Conservation (phyloP, 1,284 basidiomycete genomes). For the Ustilago shanxiensis region DNA sequence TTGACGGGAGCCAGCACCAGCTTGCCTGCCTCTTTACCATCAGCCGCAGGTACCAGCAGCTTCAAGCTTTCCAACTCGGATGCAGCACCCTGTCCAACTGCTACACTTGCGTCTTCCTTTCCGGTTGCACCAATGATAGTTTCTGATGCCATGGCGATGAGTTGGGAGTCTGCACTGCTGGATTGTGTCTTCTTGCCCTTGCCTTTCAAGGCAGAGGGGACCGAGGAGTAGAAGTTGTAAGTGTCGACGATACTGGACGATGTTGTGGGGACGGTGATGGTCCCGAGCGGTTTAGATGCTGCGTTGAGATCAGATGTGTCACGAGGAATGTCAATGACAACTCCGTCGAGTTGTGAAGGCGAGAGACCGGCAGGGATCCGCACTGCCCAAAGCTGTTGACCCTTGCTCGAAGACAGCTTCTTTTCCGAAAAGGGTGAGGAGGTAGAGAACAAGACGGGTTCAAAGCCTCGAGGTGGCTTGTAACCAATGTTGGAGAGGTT, state of each 20-base stretch:
- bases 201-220: conserved; percentile 22
- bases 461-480: conserved; percentile 45
- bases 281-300: conserved; percentile 24
- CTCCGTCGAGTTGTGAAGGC: conserved; percentile 41
- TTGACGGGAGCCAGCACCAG: conserved; percentile 35
- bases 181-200: conserved; percentile 26
- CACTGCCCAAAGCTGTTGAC: conserved; percentile 48
- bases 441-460: conserved; percentile 28
- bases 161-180: conserved; percentile 45
- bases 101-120: conserved; percentile 27
- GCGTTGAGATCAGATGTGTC: conserved; percentile 15
- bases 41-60: conserved; percentile 45
- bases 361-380: conserved; percentile 44
- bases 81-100: conserved; percentile 36
- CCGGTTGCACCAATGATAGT: conserved; percentile 11
- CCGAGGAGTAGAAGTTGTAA: conserved; percentile 47
- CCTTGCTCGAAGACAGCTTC: conserved; percentile 23
- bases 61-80: conserved; percentile 47
- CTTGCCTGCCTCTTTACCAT: conserved; percentile 28
- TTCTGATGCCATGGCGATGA: conserved; percentile 57
- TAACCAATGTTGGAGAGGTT: conserved; percentile 46
- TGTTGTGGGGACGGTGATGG: conserved; percentile 23
- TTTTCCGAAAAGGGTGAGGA: conserved; percentile 26
- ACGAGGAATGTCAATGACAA: conserved; percentile 40
- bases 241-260: conserved; percentile 22